phyloP scores from a whole-genome alignment of 345 rosid species.

The Brassica carinata region DNA sequence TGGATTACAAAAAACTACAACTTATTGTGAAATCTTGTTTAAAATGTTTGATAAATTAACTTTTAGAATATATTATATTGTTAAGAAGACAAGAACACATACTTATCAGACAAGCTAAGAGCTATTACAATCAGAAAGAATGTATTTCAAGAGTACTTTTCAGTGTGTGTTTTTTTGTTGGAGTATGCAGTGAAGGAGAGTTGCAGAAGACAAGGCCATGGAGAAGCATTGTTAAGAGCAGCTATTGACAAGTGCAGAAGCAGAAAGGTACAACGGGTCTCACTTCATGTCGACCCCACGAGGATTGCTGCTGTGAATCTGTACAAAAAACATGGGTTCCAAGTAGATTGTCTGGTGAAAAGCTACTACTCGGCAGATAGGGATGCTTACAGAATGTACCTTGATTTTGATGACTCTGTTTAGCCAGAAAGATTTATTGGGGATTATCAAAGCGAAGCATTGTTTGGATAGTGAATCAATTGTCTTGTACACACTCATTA shows the following conservation, averaged over 20 bases:
- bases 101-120: not conserved
- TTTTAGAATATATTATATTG: not conserved
- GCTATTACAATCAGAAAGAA: not conserved
- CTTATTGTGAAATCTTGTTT: not conserved
- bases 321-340: constrained; percentile 76
- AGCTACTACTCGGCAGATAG: constrained; percentile 74
- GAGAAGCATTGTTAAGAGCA: constrained; percentile 68
- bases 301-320: constrained; percentile 67
- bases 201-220: constrained; percentile 64
- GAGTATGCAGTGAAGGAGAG: constrained; percentile 66
- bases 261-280: constrained; percentile 63
- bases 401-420: constrained; percentile 52
- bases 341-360: constrained; percentile 56
- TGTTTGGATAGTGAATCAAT: not conserved
- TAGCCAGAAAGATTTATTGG: constrained; percentile 1
- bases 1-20: too few species aligned
- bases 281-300: constrained; percentile 78
- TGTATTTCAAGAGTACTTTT: constrained; percentile 2
- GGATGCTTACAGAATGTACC: constrained; percentile 76
- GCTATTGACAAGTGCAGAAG: constrained; percentile 69
- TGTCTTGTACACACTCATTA: constrained; percentile 16
- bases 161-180: not conserved
- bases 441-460: not conserved
- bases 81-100: not conserved
- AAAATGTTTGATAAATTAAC: not conserved